Conservation (phyloP, 768 basidiomycete genomes). For the Mycena indigotica region DNA sequence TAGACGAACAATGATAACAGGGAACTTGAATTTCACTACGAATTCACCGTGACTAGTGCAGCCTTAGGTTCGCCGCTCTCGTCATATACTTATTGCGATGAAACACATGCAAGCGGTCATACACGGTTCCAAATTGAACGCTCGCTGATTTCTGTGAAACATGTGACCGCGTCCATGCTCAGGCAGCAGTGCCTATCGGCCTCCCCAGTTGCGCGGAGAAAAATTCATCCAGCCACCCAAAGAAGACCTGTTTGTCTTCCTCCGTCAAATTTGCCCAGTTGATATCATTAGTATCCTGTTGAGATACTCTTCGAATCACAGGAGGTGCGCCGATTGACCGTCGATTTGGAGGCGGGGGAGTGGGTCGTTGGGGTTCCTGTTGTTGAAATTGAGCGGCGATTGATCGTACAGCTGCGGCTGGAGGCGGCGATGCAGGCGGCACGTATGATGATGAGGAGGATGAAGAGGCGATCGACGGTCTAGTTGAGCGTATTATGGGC, state of each 20-base stretch:
- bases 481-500: constrained; percentile 9
- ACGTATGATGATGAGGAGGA: constrained; percentile 29
- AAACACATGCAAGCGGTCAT: too few species aligned
- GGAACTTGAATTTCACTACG: too few species aligned
- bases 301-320: constrained; percentile 10
- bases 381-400: constrained; percentile 20
- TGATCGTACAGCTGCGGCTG: constrained; percentile 20
- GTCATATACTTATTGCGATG: too few species aligned
- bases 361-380: constrained; percentile 5
- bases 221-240: constrained; percentile 81
- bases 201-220: constrained; percentile 51
- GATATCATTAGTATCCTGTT: constrained; percentile 38
- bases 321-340: constrained; percentile 2
- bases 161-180: too few species aligned
- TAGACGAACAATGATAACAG: too few species aligned
- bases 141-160: too few species aligned
- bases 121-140: too few species aligned
- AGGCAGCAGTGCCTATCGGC: too few species aligned
- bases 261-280: constrained; percentile 71
- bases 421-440: constrained; percentile 23
- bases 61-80: too few species aligned
- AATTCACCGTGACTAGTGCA: too few species aligned
- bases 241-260: constrained; percentile 73
- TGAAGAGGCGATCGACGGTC: constrained; percentile 21
- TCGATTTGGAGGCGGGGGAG: constrained; percentile 14